Base-by-base conservation (phyloP, 2,329 filamentous ascomycete genomes). In the Neopestalotiopsis sp. region DNA sequence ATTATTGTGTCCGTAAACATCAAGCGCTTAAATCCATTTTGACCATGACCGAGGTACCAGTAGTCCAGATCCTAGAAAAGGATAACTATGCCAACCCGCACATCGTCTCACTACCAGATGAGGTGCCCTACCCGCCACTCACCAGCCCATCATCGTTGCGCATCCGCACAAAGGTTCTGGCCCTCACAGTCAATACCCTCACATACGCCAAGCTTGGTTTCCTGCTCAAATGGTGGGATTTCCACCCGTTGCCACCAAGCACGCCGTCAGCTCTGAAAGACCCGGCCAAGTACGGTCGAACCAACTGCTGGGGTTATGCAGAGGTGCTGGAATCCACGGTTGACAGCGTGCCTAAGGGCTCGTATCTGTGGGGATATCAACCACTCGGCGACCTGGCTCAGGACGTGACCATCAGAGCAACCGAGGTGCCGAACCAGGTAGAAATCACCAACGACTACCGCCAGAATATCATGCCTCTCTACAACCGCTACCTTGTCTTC, bases 241-340 rank as follows among this genome's bases (percentile, higher is more conserved):
- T 81, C 7, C 85, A 84, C 72, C 84, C 81, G 0, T 77, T 83
- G 0, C 84, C 83, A 0, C 13, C 70, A 0, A 72, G 73, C 20
- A 77, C 79, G 1, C 78, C 78, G 5, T 71, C 75, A 0, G 76
- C 77, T 3, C 79, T 76, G 49, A 79, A 81, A 71, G 78, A 86
- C 71, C 40, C 65, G 4, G 59, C 74, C 2, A 72, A 73, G n/a
- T 86, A 83, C 77, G 84, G 83, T 4, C 82, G 84, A 69, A 82
- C 83, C 13, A 81, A 82, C 56, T 82, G 80, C n/a, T 87, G 85
- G 84, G 85, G 85, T 0, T 85, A 82, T 67, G 84, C 79, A 7
- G 74, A 78, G 30, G 79, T 86, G 4, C 59, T 82, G 5, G 81
- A 83, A 4, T 83, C 79, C n/a, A 84, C 76, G 0, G 74, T 82